Evolutionary conservation across 2,329 filamentous ascomycete genomes (phyloP).

Genomic region (Hymenoscyphus infarciens): DNA sequence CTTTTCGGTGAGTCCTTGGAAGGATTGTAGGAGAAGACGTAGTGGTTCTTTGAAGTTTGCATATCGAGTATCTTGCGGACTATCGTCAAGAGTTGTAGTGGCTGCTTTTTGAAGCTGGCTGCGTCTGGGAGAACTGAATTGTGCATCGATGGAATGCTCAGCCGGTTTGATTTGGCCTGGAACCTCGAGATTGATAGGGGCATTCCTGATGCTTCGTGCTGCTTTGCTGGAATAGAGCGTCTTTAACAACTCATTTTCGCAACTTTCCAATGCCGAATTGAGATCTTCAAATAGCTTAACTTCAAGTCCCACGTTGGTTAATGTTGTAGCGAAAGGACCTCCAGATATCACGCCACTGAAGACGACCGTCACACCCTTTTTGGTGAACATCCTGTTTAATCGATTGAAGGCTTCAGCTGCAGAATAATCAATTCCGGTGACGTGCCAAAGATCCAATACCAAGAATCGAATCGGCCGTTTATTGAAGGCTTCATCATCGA

Average conservation of each 20-base stretch:
- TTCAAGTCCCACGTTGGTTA: conserved; percentile 80
- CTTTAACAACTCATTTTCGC: conserved; percentile 89
- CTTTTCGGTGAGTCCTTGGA: conserved; percentile 78
- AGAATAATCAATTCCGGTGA: conserved; percentile 92
- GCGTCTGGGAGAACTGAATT: conserved; percentile 73
- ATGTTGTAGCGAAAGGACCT: conserved; percentile 69
- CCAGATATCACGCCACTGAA: conserved; percentile 78
- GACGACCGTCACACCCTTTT: conserved; percentile 74
- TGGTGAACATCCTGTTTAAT: conserved; percentile 77
- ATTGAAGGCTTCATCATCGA: conserved; percentile 77
- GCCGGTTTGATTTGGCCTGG: conserved; percentile 20
- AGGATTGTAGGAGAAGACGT: conserved; percentile 90
- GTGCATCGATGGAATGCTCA: conserved; percentile 48
- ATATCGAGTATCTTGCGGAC: conserved; percentile 63
- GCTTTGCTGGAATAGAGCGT: conserved; percentile 71
- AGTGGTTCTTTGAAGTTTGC: conserved; percentile 85
- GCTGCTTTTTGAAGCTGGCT: conserved; percentile 77
- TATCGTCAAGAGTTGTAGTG: conserved; percentile 67
- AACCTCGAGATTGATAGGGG: conserved; percentile 32
- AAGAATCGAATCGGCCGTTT: conserved; percentile 82
- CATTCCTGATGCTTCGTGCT: conserved; percentile 46
- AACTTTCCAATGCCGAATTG: conserved; percentile 89
- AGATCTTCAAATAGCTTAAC: conserved; percentile 83
- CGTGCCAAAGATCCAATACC: conserved; percentile 82
- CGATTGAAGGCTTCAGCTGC: conserved; percentile 93